Evolutionary conservation across 805 yeast species (phyloP), one percentile per base, ranked within the genome.

Genomic region (Saturnispora dispora): DNA sequence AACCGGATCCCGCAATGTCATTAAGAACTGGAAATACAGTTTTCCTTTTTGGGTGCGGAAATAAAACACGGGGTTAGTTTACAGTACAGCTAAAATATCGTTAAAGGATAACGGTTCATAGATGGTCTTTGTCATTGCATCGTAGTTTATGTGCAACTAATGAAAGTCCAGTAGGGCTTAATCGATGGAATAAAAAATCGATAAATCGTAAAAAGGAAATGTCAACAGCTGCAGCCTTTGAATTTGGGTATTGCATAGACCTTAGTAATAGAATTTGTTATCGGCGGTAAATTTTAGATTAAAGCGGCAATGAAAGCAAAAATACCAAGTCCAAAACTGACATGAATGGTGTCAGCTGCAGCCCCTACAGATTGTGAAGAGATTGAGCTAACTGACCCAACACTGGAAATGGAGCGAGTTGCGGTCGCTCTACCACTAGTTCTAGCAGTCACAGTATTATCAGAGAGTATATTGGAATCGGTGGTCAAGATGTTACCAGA

Each of bases 291-390:
- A 17, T 17, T 15, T 40, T 23, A 48, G 15, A 52, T 17, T 22
- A 46, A 42, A 23, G 39, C 48, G 33, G 46, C 52, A 46, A 43
- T 40, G 3, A 49, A 4, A 13, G 41, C 48, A 30, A 36, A 82
- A 59, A 78, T 81, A 2, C 82, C 86, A 13, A 48, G 52, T 0
- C 70, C 66, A 18, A 80, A 81, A 57, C 86, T 85, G n/a, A 83
- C 87, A 3, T 74, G 75, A n/a, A 45, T 1, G 1, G 70, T 69
- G 76, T 27, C 48, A 5, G 47, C 53, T 28, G 17, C 43, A 41
- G 46, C 51, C 27, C 33, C 48, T 11, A 35, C 41, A 5, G 20
- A 37, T 9, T 44, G 20, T 15, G 33, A 15, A 18, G 54, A 42
- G 33, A 48, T 52, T 9, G 52, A 46, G 33, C 49, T 53, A 4